Conservation (phyloP, 129 eudicot species). For the Artemisia tridentata region DNA sequence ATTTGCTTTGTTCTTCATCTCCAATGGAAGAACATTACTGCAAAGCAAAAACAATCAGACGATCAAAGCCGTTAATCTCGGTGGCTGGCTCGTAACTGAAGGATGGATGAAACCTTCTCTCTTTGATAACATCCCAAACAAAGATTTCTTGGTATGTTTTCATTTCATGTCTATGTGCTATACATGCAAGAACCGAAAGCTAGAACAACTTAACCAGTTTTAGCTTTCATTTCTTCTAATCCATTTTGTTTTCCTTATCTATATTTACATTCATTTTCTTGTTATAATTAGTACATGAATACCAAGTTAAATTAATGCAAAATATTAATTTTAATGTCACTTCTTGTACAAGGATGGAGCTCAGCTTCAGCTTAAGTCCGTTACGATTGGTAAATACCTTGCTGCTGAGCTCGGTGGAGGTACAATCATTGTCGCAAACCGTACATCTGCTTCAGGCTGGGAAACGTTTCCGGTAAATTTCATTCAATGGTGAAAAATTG, state of each 20-base stretch:
- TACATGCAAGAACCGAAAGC: neutral
- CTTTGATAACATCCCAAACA: constrained; percentile 70
- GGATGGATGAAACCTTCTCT: constrained; percentile 88
- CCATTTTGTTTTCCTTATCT: too few relatives aligned
- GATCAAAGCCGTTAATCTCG: constrained; percentile 66
- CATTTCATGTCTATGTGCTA: neutral
- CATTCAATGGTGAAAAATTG: neutral
- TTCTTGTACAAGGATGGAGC: constrained; percentile 57
- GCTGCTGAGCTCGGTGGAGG: constrained; percentile 85
- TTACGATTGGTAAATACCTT: constrained; percentile 47
- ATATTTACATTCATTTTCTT: neutral
- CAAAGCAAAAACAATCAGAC: constrained; percentile 24
- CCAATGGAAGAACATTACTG: constrained; percentile 28
- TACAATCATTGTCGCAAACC: constrained; percentile 56
- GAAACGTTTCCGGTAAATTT: constrained; percentile 61
- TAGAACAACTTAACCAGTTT: neutral
- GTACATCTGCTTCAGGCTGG: constrained; percentile 72
- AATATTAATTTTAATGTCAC: neutral
- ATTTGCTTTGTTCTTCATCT: constrained; percentile 23
- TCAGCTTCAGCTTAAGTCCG: constrained; percentile 58
- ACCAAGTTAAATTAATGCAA: neutral
- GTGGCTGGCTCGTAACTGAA: constrained; percentile 87
- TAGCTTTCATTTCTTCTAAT: too few relatives aligned
- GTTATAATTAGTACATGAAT: neutral
- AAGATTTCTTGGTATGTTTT: constrained; percentile 59